Evolutionary conservation across 495 filamentous ascomycete species (phyloP).

Genomic region (Penicillium manginii): DNA sequence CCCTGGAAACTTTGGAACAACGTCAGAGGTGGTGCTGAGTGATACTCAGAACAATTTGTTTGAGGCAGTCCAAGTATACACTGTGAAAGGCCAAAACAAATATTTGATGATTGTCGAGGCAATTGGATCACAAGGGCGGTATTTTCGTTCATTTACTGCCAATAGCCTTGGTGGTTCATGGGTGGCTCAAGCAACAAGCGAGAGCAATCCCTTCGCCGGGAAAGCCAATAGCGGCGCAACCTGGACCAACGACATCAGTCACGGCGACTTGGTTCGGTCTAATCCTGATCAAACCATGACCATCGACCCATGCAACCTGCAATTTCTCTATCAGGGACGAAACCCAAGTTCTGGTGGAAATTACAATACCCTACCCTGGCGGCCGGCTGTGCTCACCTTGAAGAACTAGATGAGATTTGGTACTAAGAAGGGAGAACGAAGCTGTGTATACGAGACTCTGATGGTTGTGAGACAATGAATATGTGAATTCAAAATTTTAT

Average conservation of each 20-base stretch:
- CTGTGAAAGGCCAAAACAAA: slow-evolving; percentile 48
- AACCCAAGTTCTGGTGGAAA: slow-evolving; percentile 25
- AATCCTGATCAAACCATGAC: slow-evolving; percentile 60
- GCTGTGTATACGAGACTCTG: too few relatives aligned
- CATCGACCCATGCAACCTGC: slow-evolving; percentile 60
- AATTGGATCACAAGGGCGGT: slow-evolving; percentile 60
- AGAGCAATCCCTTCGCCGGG: slow-evolving; percentile 61
- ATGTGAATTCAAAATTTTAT: too few relatives aligned
- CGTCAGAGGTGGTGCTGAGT: slow-evolving; percentile 4
- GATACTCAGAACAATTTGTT: slow-evolving; percentile 5
- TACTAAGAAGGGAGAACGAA: too few relatives aligned
- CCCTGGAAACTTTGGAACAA: slow-evolving; percentile 8
- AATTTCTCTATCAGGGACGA: slow-evolving; percentile 61
- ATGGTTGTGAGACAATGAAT: too few relatives aligned
- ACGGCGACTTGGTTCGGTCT: slow-evolving; percentile 60
- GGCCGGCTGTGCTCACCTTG: neutral
- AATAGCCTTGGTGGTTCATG: slow-evolving; percentile 55
- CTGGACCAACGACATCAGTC: slow-evolving; percentile 68
- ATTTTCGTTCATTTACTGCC: slow-evolving; percentile 67
- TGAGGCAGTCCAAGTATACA: slow-evolving; percentile 8
- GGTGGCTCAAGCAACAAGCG: slow-evolving; percentile 54
- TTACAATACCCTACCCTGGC: neutral
- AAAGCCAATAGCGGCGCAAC: slow-evolving; percentile 62
- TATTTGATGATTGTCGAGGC: slow-evolving; percentile 69
- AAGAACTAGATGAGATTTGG: neutral